Base-by-base conservation (phyloP, 352 stramenopile genomes). In the Pythium rhizo-oryzae region DNA sequence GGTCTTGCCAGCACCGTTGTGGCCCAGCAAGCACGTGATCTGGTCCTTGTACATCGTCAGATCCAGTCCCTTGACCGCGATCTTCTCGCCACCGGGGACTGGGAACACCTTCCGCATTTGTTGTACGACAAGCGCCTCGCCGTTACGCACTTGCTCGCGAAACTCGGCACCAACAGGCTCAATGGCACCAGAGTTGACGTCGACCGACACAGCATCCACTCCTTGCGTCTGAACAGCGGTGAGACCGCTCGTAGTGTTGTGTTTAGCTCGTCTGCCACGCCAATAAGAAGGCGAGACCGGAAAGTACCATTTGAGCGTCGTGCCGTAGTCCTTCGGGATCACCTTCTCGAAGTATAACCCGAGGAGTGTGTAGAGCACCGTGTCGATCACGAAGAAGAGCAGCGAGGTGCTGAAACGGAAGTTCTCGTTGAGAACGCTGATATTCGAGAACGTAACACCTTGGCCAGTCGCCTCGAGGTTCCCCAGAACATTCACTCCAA, bases 271-370 rank as follows among this genome's bases (percentile, higher is more conserved):
- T 13, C 70, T 60, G n/a, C 65, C 75, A 30, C 70, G 65, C 94
- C 92, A 98, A 67, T 94, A 98, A 18, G 76, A 86, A 5, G 78
- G 81, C 18, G 84, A 89, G 8, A 98, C 35, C 0, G 87, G 82
- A 70, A 99, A 99, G 67, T 98, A 98, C 87, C 92, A 98, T n/a
- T 96, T 69, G 62, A 69, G 68, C 1, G 76, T 80, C 37, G 87
- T 89, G 8, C 96, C 96, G 63, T 96, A 98, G 30, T 98, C 86
- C 44, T 90, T 94, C 4, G 96, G 96, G 4, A 98, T 64, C 0
- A 98, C 92, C 61, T 96, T 84, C 57, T 98, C 94, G 24, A 98
- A 83, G 73, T 99, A 99, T 23, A 89, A 74, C 1, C 87, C 95
- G 2, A 99, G 59, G 0, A 98, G 30, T n/a, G 80, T 92, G 67